Conservation (phyloP, 2,329 filamentous ascomycete genomes). For the Pseudocercospora pini-densiflorae region DNA sequence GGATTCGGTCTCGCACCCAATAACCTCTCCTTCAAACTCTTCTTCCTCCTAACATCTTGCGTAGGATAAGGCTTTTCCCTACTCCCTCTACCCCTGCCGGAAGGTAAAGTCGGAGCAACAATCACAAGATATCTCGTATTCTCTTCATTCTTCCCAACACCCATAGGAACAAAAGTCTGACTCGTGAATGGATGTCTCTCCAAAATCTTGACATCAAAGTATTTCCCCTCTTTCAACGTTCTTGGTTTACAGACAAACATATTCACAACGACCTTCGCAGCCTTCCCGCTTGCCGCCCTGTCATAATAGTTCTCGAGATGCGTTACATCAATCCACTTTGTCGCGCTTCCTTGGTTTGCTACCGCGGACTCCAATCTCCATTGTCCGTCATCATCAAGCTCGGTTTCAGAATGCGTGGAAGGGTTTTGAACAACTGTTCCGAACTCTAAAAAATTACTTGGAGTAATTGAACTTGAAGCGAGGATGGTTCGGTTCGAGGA, state of each 20-base stretch:
- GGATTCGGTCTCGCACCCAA: constrained; percentile 47
- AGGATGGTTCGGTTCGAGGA: constrained; percentile 53
- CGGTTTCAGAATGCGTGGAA: constrained; percentile 51
- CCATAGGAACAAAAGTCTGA: constrained; percentile 87
- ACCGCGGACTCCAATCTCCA: constrained; percentile 55
- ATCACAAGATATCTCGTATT: constrained; percentile 75
- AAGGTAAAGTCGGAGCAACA: constrained; percentile 79
- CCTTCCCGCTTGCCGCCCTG: constrained; percentile 63
- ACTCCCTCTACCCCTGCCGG: no score
- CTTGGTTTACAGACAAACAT: constrained; percentile 86
- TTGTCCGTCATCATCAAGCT: constrained; percentile 19
- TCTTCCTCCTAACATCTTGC: constrained; percentile 46
- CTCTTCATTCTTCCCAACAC: constrained; percentile 53
- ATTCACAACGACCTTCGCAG: constrained; percentile 71
- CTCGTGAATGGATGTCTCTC: constrained; percentile 94
- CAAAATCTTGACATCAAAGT: constrained; percentile 72
- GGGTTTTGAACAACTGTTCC: constrained; percentile 79
- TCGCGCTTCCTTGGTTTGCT: constrained; percentile 84
- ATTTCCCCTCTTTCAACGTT: constrained; percentile 45
- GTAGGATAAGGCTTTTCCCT: constrained; percentile 36
- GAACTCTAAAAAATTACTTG: constrained; percentile 73
- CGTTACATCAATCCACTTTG: constrained; percentile 85
- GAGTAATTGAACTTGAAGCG: constrained; percentile 67
- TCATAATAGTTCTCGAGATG: constrained; percentile 71
- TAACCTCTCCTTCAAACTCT: constrained; percentile 45